A percentile compares a stretch with the other conserved stretches of the same genome.
These are phyloP conservation scores for Globisporangium sylvaticum DNA, from an alignment of 352 stramenopile species.

Conservation along the genomic window DNA sequence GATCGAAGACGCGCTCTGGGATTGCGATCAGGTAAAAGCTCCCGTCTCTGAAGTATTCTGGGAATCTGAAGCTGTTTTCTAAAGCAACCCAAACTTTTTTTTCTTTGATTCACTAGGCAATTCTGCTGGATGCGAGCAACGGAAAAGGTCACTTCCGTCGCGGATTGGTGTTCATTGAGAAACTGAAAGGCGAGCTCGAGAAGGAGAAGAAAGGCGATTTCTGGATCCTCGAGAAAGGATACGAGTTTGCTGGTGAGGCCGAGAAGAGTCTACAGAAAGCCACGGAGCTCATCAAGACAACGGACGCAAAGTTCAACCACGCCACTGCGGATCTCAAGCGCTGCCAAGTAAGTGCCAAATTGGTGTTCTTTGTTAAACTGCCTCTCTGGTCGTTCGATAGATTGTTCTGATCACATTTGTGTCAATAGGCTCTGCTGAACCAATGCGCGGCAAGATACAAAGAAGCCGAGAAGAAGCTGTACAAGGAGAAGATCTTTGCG, in stretches of 20 bases:
- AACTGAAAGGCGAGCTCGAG: conserved; percentile 72
- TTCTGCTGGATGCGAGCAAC: conserved; percentile 52
- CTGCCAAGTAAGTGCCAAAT: conserved; percentile 28
- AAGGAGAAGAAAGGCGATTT: conserved; percentile 83
- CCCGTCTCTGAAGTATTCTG: background rate
- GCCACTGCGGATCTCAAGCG: conserved; percentile 67
- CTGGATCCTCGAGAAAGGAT: conserved; percentile 85
- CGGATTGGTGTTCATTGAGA: conserved; percentile 74
- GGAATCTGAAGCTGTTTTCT: too few species aligned
- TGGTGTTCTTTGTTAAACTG: background rate
- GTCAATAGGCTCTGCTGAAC: conserved; percentile 40
- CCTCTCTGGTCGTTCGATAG: background rate
- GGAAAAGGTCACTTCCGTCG: conserved; percentile 81
- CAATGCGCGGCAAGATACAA: conserved; percentile 74
- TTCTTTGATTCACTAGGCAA: conserved; percentile 34
- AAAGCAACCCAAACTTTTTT: background rate
- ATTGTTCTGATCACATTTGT: background rate
- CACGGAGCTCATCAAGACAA: conserved; percentile 33
- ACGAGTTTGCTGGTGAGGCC: conserved; percentile 62
- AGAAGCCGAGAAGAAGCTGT: conserved; percentile 84
- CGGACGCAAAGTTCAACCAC: conserved; percentile 52
- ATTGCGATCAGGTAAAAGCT: conserved; percentile 67
- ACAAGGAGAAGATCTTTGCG: conserved; percentile 88
- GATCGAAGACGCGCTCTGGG: conserved; percentile 81
- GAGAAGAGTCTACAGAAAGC: conserved; percentile 72